Conservation (phyloP, 2,329 filamentous ascomycete species). For the Colletotrichum sp. region DNA sequence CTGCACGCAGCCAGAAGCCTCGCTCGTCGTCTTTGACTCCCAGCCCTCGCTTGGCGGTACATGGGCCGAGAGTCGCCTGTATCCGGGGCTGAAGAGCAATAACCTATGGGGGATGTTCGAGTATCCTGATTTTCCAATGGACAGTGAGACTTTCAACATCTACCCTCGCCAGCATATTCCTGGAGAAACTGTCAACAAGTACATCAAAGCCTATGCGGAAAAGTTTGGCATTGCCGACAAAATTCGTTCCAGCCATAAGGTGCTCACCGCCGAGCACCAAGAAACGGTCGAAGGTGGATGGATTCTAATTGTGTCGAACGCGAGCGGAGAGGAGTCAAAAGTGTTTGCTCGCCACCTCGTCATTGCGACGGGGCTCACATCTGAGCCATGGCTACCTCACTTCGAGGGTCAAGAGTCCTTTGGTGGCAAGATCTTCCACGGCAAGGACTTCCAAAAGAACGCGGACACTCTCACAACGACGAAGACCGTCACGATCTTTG, state of each 20-base stretch:
- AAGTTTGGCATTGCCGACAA: slow-evolving; percentile 44
- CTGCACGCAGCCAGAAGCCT: slow-evolving; percentile 59
- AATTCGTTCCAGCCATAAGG: slow-evolving; percentile 43
- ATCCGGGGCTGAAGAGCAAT: slow-evolving; percentile 74
- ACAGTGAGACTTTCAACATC: slow-evolving; percentile 54
- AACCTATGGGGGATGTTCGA: slow-evolving; percentile 77
- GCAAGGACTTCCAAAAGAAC: slow-evolving; percentile 47
- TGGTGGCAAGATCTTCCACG: slow-evolving; percentile 53
- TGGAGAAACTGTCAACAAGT: slow-evolving; percentile 49
- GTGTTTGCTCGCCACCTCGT: slow-evolving; percentile 52
- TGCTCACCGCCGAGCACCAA: slow-evolving; percentile 48
- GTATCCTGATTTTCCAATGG: slow-evolving; percentile 77
- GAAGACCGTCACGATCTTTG: slow-evolving; percentile 61
- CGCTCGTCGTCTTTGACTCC: slow-evolving; percentile 64
- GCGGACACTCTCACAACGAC: slow-evolving; percentile 43
- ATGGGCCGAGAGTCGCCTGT: slow-evolving; percentile 71
- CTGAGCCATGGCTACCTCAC: slow-evolving; percentile 50
- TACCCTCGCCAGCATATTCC: slow-evolving; percentile 51
- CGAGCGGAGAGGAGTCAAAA: slow-evolving; percentile 17
- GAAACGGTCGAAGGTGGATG: slow-evolving; percentile 40
- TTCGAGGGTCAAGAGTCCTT: slow-evolving; percentile 53
- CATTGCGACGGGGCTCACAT: slow-evolving; percentile 62
- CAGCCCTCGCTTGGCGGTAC: slow-evolving; percentile 67
- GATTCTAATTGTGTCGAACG: slow-evolving; percentile 37
- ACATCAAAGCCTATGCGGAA: slow-evolving; percentile 50